Base-by-base conservation (phyloP, 345 rosid genomes). In the Brassica napus region DNA sequence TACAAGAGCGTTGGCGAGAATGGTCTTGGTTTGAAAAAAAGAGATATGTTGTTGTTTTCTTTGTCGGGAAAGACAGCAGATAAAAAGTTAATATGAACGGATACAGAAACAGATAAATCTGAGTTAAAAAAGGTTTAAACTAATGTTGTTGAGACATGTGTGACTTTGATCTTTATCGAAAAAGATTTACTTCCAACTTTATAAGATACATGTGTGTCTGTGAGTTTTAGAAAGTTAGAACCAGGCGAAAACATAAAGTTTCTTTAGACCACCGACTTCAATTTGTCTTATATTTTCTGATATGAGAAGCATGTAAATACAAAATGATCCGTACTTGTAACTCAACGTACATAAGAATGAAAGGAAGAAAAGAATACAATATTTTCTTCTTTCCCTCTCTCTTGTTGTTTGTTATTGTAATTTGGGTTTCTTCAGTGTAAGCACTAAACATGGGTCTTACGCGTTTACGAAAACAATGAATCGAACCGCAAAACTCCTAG, bases 221-320 rank as follows among this genome's bases (percentile, higher is more conserved):
- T 37, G 58, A 62, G 75, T 52, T 39, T 57, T 65, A 65, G 35
- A 78, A 65, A 78, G 77, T 57, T 71, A 71, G 14, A 58, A 64
- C 65, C 0, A 24, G 42, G 15, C 3, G 28, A 39, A 26, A 16
- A 72, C 30, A 47, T 61, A 44, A 59, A 79, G 69, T 67, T 73
- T 79, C 74, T 73, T 79, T 73, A 67, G 82, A 79, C 78, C 82
- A 68, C 82, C 82, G 78, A 59, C 82, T 73, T 79, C 24, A 9
- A 23, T 72, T 59, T 66, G 21, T 77, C 58, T 32, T 61, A 61
- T 32, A 32, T 5, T 31, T 30, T 69, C 62, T 76, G 24, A 7
- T 28, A 4, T 68, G 12, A 76, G 30, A 7, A 42, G 44, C 15
- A 44, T 60, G 23, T 30, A 23, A 26, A 4, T 4, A 3, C 9